Evolutionary conservation across 2,329 filamentous ascomycete genomes (phyloP).

Genomic region (Aspergillus neotritici): DNA sequence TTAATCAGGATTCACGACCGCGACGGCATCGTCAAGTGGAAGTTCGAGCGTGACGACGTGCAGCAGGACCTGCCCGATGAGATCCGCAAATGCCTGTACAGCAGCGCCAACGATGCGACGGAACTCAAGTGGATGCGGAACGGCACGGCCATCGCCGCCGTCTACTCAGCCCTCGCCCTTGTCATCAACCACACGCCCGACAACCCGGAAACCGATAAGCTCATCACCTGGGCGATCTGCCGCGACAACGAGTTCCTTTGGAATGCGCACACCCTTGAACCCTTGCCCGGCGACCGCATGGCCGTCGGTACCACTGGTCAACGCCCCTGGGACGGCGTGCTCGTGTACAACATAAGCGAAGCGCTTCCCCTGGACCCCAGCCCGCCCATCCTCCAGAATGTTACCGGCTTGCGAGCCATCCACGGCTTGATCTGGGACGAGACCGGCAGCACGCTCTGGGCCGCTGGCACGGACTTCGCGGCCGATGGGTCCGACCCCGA

Average conservation of each 20-base stretch:
- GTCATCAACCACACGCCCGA: conserved; percentile 22
- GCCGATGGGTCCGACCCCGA: conserved; percentile 20
- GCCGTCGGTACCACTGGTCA: conserved; percentile 21
- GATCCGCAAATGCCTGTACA: conserved; percentile 14
- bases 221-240: conserved; percentile 20
- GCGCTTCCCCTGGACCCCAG: conserved; percentile 15
- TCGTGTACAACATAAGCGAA: conserved; percentile 18
- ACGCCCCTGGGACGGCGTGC: conserved; percentile 20
- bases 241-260: conserved; percentile 16
- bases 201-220: conserved; percentile 16
- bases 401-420: conserved; percentile 20
- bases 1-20: conserved; percentile 18
- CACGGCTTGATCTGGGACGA: conserved; percentile 25
- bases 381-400: conserved; percentile 18
- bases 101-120: conserved; percentile 19
- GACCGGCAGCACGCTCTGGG: conserved; percentile 19
- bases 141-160: conserved; percentile 16
- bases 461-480: conserved; percentile 18
- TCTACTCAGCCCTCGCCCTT: conserved; percentile 18
- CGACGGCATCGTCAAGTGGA: conserved; percentile 15
- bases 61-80: conserved; percentile 13
- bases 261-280: conserved; percentile 20
- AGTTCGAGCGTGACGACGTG: conserved; percentile 17
- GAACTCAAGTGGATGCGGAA: conserved; percentile 22
- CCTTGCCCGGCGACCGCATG: conserved; percentile 16